Base-by-base conservation (phyloP, 2,329 filamentous ascomycete genomes). In the Phaeosphaeriaceae sp. region DNA sequence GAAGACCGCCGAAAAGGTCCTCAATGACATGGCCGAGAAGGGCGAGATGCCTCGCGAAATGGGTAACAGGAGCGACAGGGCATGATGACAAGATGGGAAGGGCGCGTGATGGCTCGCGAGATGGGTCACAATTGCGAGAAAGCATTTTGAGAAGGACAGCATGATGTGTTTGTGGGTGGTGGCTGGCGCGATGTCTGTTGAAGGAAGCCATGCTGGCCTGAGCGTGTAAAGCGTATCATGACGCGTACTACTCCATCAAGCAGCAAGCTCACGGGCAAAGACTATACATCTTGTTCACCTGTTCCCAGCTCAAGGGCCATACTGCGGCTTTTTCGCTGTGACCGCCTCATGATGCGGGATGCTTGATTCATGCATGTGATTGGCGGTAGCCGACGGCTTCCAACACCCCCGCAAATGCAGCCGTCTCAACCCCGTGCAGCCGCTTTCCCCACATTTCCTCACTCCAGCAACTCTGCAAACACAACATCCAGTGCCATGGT, bases 1-100 rank as follows among this genome's bases (percentile, higher is more conserved):
- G 72, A 83, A 83, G 63, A 79, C 81, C 22, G 82, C 83, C 6
- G 82, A 83, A 65, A 81, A 76, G 66, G 80, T 81, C 24, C 68
- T 85, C n/a, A 77, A 81, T 50, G 83, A 85, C 58, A 84, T 84
- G 81, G 79, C 77, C 31, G 76, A 77, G 61, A 80, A 80, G 67
- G 78, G 77, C 17, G 79, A 82, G 57, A 70, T 67, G 71, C 57
- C 70, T 19, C 65, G 74, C 11, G 73, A 76, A 55, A 5, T 76
- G 62, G 73, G 68, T 2, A 56, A 64, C 25, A 71, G 62, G 64
- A 75, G 71, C 49, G 71, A 72, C 21, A 67, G 59, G 57, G 72
- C 72, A 17, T 73, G 68, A 22, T 40, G 53, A 7, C 44, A 24
- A 46, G 40, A 27, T 47, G 45, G 36, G 42, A 31, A 25, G 33